Evolutionary conservation across 2,329 filamentous ascomycete species (phyloP).

Genomic region (Penicillium sp.): DNA sequence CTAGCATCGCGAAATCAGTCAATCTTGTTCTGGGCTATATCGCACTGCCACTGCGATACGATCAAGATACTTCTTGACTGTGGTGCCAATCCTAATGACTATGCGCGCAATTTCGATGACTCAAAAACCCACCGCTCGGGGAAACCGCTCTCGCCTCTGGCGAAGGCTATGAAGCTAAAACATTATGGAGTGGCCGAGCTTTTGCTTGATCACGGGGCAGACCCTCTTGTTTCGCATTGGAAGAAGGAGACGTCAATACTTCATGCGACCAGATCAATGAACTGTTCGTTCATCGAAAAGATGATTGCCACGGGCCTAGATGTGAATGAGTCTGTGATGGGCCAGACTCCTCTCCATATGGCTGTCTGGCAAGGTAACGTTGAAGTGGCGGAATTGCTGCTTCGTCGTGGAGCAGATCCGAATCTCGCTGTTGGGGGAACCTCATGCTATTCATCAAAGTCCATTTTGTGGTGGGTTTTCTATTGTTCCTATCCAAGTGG

Average conservation of each 20-base stretch:
- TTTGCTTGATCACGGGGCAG: neutral
- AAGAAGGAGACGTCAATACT: neutral
- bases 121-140: neutral
- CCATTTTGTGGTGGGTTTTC: neutral
- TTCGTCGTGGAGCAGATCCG: slow-evolving; percentile 1
- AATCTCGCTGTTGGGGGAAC: neutral
- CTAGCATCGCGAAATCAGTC: neutral
- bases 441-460: neutral
- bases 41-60: neutral
- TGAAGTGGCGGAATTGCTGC: neutral
- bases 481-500: neutral
- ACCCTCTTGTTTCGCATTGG: neutral
- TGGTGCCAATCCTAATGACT: slow-evolving; percentile 1
- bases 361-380: neutral
- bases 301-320: neutral
- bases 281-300: neutral
- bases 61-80: neutral
- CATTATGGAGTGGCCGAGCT: neutral
- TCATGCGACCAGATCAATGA: neutral
- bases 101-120: neutral
- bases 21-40: neutral
- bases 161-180: neutral
- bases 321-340: neutral
- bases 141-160: neutral
- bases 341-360: neutral